Percentiles rank a stretch among this genome's conserved stretches.
Evolutionary conservation across 75 land plant species (phyloP).

Genomic region (Sequoia sempervirens): DNA sequence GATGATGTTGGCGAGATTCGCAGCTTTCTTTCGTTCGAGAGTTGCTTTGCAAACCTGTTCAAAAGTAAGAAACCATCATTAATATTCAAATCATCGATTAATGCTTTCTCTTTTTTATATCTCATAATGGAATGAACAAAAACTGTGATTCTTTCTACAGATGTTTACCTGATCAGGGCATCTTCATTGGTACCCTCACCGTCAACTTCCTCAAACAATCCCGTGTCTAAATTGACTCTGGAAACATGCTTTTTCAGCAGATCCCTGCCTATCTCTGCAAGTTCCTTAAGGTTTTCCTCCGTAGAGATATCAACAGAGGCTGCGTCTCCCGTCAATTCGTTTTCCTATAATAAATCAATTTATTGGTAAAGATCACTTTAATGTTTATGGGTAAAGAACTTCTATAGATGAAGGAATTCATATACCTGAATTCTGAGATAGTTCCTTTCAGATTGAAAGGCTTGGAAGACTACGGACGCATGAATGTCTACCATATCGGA

Average conservation of each 20-base stretch:
- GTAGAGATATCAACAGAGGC: conserved; percentile 21
- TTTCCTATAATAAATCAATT: conserved; percentile 13
- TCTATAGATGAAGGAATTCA: not conserved
- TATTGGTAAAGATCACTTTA: no score
- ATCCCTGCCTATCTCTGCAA: no score
- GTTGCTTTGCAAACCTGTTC: no score
- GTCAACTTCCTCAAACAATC: not conserved
- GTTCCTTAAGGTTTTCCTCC: conserved; percentile 13
- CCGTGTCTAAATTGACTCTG: conserved; percentile 15
- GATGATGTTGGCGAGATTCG: no score
- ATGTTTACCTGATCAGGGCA: conserved; percentile 19
- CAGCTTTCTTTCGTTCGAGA: no score
- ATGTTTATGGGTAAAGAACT: no score
- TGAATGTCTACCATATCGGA: conserved; percentile 29
- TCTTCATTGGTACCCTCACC: conserved; percentile 15
- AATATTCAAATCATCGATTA: no score
- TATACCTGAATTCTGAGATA: conserved; percentile 47
- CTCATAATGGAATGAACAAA: no score
- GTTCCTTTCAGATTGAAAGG: not conserved
- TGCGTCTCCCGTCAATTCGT: conserved; percentile 12
- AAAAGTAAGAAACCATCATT: no score
- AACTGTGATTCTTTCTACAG: no score
- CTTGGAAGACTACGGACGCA: conserved; percentile 10
- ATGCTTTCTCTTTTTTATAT: no score
- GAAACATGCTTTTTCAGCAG: conserved; percentile 23